Base-by-base conservation (phyloP, 768 basidiomycete species). In the Russula sp. region DNA sequence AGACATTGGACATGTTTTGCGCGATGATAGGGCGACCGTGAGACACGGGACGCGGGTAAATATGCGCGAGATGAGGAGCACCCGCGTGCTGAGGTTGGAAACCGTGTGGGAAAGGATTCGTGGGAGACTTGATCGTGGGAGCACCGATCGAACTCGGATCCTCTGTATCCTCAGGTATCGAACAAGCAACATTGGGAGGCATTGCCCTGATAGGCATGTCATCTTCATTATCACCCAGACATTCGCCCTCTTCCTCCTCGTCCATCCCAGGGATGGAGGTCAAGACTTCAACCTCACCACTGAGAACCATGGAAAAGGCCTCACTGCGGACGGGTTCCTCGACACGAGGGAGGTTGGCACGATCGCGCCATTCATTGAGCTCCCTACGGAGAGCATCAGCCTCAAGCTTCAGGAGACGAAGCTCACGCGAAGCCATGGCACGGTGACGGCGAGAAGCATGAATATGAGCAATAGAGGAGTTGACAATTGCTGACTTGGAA, bases 401-500 rank as follows among this genome's bases (percentile, higher is more conserved):
- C 76, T 98, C 94, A 69, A 80, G 75, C 72, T 90, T 90, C 71
- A 95, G 75, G 57, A 84, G 73, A 56, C 93, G 88, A 38, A 97
- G 81, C 73, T 95, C 90, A 66, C 88, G 84, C 10, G 91, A 83
- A 18, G 93, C 92, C 67, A 94, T 80, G 22, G 87, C 77, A 55
- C 92, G 87, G 72, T 93, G 89, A 49, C 91, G 83, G 55, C 92
- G 85, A 46, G 90, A 89, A 24, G 88, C 83, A 71, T 90, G 88
- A 65, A 94, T 85, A 72, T 93, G 90, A 1, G 92, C 87, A 74
- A 98, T 97, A 51, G 89, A 91, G 38, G 90, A 93, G 76, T 97
- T 97, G 76, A 99, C 95, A 75, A 98, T 98, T 65, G 91, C 89
- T 5, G 92, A 92, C 77, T 99, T 99, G 73, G 91, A 94, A 0